A percentile compares a stretch with the other conserved stretches of the same genome.
Conservation (phyloP, 192 early-diverging fungal species). For the Entomortierella beljakovae region DNA sequence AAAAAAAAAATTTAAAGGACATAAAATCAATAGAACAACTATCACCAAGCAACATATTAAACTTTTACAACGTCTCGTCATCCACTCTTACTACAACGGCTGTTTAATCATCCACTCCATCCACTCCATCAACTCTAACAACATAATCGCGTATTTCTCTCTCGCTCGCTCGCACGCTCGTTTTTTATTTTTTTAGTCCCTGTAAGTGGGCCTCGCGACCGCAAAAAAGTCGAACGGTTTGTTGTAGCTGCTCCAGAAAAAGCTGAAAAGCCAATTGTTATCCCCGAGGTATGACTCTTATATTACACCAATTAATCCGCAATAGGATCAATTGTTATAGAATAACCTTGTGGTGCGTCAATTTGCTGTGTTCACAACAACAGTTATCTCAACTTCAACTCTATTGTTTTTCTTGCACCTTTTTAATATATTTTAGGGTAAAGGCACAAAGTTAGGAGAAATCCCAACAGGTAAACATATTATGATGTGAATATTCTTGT, state of each 20-base stretch:
- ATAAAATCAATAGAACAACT: too few species aligned
- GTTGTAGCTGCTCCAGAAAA: conserved; percentile 9
- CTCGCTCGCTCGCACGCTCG: background rate
- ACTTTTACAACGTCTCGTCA: too few species aligned
- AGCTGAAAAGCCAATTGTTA: conserved; percentile 25
- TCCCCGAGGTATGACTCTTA: conserved; percentile 11
- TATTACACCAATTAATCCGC: too few species aligned
- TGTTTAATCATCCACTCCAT: background rate
- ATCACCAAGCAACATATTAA: too few species aligned
- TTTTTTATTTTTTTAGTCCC: conserved; percentile 5
- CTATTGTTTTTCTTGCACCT: background rate
- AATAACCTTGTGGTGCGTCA: background rate
- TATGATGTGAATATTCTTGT: background rate
- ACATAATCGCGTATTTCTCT: background rate
- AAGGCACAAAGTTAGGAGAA: conserved; percentile 25
- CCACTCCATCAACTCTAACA: background rate
- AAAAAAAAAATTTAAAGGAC: too few species aligned
- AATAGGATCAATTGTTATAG: too few species aligned
- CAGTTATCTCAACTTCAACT: background rate
- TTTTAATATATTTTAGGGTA: conserved; percentile 13
- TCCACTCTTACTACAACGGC: too few species aligned
- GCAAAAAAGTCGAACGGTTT: conserved; percentile 32
- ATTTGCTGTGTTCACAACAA: background rate
- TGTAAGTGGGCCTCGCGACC: conserved; percentile 23
- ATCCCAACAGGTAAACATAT: conserved; percentile 24